These are phyloP conservation scores for Magnaporthiopsis incrustans DNA, from an alignment of 2,329 filamentous ascomycete genomes.

Conservation along the genomic window DNA sequence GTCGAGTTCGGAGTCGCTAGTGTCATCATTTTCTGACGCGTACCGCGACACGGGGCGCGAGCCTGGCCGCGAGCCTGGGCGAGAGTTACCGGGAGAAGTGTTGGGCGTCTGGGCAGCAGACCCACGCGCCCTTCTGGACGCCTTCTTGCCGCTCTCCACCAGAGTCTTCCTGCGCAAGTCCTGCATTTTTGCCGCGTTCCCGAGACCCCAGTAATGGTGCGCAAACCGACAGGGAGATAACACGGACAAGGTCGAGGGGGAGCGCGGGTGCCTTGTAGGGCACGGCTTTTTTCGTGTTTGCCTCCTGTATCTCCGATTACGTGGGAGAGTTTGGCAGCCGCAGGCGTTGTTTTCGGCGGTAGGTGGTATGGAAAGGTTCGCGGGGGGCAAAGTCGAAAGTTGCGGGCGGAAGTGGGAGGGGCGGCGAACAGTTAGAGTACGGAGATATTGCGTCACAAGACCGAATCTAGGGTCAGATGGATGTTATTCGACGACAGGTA, in stretches of 20 bases:
- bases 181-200: slow-evolving; percentile 40
- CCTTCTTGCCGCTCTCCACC: slow-evolving; percentile 61
- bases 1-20: slow-evolving; percentile 41
- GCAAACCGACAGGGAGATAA: not conserved
- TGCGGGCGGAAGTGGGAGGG: not conserved
- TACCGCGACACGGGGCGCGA: slow-evolving; percentile 49
- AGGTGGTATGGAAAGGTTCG: not conserved
- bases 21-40: slow-evolving; percentile 55
- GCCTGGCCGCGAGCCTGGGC: slow-evolving; percentile 46
- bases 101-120: slow-evolving; percentile 50
- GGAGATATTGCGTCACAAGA: not conserved
- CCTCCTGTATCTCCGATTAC: not conserved
- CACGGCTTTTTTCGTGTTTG: not conserved
- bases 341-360: not conserved
- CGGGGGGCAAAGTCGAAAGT: not conserved
- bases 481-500: not conserved
- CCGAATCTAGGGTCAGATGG: not conserved
- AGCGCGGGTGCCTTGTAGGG: not conserved
- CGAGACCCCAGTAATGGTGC: slow-evolving; percentile 6
- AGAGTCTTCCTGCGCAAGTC: slow-evolving; percentile 62
- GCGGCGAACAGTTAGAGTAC: not conserved
- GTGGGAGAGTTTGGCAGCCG: not conserved
- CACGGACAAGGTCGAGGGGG: not conserved
- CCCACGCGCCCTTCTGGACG: slow-evolving; percentile 59
- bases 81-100: slow-evolving; percentile 50